Base-by-base conservation (phyloP, 2,329 filamentous ascomycete species). In the Cladophialophora carrionii region DNA sequence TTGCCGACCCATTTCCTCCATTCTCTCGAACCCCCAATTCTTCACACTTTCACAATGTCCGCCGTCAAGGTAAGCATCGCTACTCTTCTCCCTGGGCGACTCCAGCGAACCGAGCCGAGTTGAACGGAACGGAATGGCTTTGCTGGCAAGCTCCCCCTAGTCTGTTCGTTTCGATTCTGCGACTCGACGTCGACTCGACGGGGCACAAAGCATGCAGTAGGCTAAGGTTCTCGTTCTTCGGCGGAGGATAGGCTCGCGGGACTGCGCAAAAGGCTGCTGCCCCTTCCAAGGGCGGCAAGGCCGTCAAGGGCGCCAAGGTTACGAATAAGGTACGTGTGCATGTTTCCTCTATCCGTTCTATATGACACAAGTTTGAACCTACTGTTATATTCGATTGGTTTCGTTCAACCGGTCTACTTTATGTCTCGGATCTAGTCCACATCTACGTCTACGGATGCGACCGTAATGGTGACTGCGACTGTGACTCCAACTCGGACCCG, bases 91-190 rank as follows among this genome's bases (percentile, higher is more conserved):
- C 8, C 37, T 43, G 37, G 37, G 8, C 14, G 41, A 29, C n/a
- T 6, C 14, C 9, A n/a, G 14, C 43, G n/a, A 12, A 22, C 24
- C 12, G 29, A 49, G 14, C 32, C 56, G 24, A 32, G 75, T 74
- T 72, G 77, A 76, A 51, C 56, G 60, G 82, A 85, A 85, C 81
- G 79, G 83, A 85, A 90, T 81, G 83, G 92, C 92, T 96, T 96
- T 96, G 92, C 92, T 96, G 92, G 90, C 91, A 43, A n/a, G 37
- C 37, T 43, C 17, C 17, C 37, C 37, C 37, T 6, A 6, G 37
- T 43, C 37, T 41, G 34, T 41, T 41, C 34, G 34, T 41, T 17
- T 41, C 34, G 17, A 17, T 41, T 41, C 34, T 5, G 34, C 34
- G 34, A 41, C 75, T 75, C 67, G 71, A 71, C 71, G n/a, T n/a